Evolutionary conservation across 768 basidiomycete genomes (phyloP).

Genomic region (Auricularia auricula-judae): DNA sequence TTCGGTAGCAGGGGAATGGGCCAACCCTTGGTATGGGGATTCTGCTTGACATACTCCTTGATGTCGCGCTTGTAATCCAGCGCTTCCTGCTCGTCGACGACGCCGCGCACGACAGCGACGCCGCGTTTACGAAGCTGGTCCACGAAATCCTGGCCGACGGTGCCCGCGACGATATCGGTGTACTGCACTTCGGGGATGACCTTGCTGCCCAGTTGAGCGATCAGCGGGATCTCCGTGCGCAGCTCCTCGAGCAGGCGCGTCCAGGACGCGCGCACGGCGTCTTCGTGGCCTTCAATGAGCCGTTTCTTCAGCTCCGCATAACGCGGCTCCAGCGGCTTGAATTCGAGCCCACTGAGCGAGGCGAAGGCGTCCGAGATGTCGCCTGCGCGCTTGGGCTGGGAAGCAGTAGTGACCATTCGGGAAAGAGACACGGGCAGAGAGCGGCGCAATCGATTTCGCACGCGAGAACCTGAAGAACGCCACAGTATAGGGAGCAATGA

Average conservation of each 20-base stretch:
- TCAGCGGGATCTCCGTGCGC: slow-evolving; percentile 33
- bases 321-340: slow-evolving; percentile 37
- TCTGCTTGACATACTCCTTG: slow-evolving; percentile 15
- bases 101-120: slow-evolving; percentile 45
- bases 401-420: background rate
- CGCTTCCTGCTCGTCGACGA: slow-evolving; percentile 30
- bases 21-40: slow-evolving; percentile 14
- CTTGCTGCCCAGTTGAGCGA: slow-evolving; percentile 33
- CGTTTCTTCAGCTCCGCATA: slow-evolving; percentile 51
- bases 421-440: too few species aligned
- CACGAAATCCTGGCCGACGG: slow-evolving; percentile 32
- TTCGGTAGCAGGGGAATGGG: background rate
- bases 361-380: slow-evolving; percentile 38
- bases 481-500: too few species aligned
- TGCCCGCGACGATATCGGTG: slow-evolving; percentile 31
- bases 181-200: slow-evolving; percentile 46
- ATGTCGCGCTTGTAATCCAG: slow-evolving; percentile 32
- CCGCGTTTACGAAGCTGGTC: slow-evolving; percentile 40
- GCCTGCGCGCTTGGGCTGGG: slow-evolving; percentile 19
- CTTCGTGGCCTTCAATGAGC: slow-evolving; percentile 27
- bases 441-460: too few species aligned
- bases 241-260: slow-evolving; percentile 41
- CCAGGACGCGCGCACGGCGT: slow-evolving; percentile 41
- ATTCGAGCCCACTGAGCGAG: slow-evolving; percentile 28
- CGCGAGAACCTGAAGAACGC: too few species aligned